phyloP scores from a whole-genome alignment of 2,329 filamentous ascomycete genomes.

The Neonectria hederae region DNA sequence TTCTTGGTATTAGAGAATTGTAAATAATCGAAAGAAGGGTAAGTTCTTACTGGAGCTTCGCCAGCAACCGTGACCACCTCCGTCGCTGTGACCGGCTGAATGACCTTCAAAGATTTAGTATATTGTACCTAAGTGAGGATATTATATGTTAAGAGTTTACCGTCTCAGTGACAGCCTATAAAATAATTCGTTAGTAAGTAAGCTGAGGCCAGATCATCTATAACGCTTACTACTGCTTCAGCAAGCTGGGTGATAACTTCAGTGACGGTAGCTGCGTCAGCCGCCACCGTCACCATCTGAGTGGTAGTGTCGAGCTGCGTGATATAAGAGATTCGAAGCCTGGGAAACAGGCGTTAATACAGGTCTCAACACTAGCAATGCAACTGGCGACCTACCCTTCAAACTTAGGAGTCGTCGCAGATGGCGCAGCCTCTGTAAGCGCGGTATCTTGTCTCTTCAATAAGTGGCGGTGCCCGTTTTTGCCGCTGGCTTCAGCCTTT shows the following conservation, averaged over 20 bases:
- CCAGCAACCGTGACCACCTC: conserved; percentile 26
- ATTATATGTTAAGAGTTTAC: background rate
- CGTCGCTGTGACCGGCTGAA: conserved; percentile 24
- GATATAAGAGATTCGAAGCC: conserved; percentile 38
- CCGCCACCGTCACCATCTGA: conserved; percentile 29
- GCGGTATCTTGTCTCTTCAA: conserved; percentile 32
- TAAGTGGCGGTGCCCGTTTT: conserved; percentile 21
- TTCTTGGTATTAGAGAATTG: conserved; percentile 7
- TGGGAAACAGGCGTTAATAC: conserved; percentile 19
- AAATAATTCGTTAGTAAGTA: conserved; percentile 4
- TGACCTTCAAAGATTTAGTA: conserved; percentile 10
- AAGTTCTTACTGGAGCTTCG: conserved; percentile 30
- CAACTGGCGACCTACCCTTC: conserved; percentile 35
- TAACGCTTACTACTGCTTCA: conserved; percentile 27
- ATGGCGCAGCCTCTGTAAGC: conserved; percentile 11
- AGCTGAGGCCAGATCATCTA: accelerated
- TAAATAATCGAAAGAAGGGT: background rate
- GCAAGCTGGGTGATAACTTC: conserved; percentile 16
- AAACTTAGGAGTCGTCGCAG: conserved; percentile 27
- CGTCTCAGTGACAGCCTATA: conserved; percentile 28
- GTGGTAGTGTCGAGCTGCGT: conserved; percentile 35
- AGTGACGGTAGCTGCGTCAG: conserved; percentile 33
- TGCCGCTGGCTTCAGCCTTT: conserved; percentile 32
- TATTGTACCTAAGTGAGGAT: background rate
- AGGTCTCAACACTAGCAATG: too few species aligned